Percentiles rank a stretch among this genome's conserved stretches.
phyloP scores from a whole-genome alignment of 495 filamentous ascomycete species.

The Aspergillus sclerotioniger region DNA sequence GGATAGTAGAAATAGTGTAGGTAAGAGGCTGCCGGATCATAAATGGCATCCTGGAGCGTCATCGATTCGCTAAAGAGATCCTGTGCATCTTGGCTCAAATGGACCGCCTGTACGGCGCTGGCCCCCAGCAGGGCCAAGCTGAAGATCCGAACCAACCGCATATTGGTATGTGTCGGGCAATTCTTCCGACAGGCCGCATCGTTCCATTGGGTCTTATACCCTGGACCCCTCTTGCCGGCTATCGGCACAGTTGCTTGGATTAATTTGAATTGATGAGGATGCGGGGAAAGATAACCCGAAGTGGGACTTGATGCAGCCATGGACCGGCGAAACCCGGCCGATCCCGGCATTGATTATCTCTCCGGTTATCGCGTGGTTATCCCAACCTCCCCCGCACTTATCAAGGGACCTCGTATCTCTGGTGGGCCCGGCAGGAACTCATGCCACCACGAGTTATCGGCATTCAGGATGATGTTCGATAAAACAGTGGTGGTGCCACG shows the following conservation, averaged over 20 bases:
- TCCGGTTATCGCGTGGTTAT: neutral
- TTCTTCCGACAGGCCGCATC: too few relatives aligned
- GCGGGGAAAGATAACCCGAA: neutral
- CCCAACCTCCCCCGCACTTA: neutral
- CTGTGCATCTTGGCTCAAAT: constrained; percentile 2
- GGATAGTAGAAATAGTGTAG: constrained; percentile 29
- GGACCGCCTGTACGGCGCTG: neutral
- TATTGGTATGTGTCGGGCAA: neutral
- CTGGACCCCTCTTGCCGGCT: neutral
- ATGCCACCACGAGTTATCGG: neutral
- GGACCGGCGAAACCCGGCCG: constrained; percentile 6
- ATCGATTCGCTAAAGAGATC: constrained; percentile 30
- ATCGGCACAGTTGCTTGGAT: neutral
- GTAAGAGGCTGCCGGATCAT: constrained; percentile 13
- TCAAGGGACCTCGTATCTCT: neutral
- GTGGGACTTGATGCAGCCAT: neutral
- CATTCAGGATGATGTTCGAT: neutral
- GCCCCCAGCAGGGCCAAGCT: constrained; percentile 4
- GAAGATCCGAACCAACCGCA: constrained; percentile 1
- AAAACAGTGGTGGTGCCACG: neutral
- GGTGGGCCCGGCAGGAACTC: neutral
- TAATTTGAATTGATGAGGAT: neutral
- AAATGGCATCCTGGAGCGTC: constrained; percentile 25
- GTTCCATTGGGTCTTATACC: too few relatives aligned
- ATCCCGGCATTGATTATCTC: neutral